Base-by-base conservation (phyloP, 2,329 filamentous ascomycete genomes). In the Chaetomium globosum region DNA sequence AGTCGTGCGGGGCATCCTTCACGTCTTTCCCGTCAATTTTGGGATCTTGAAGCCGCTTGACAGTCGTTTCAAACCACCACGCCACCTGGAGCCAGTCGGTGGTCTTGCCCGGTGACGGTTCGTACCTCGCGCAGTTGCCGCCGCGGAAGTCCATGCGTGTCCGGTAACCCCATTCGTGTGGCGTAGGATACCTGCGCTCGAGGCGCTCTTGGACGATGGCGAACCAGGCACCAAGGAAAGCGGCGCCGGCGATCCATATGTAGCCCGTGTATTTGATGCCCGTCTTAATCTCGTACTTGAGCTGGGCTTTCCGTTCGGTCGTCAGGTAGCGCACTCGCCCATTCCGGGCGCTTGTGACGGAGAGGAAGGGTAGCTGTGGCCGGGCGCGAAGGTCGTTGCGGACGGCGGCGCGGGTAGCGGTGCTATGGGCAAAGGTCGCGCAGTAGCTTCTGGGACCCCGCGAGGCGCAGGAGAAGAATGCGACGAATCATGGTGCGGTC, bases 111-210 rank as follows among this genome's bases (percentile, higher is more conserved):
- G 66, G 67, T n/a, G 84, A 80, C 12, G 85, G 82, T 16, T 83
- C 81, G 52, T 87, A 81, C 67, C 85, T 83, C 59, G 84, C 82
- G 62, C 83, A 84, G 71, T 83, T 81, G 4, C 89, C 90, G 59
- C 85, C 83, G 49, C 92, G 85, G 67, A 91, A 82, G 48, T 83
- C 81, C 77, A 89, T 85, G 28, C 92, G 83, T 54, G 89, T 91
- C 69, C 86, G 78, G 76, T 87, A 89, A 0, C 80, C 80, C 92
- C 93, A 97, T 75, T 96, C 93, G 30, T 85, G 84, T 1, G 94
- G 93, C 1, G 92, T 93, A 0, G 93, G 93, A 74, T 89, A 91
- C 60, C 85, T 81, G 56, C 89, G 84, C 78, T 97, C 93, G 53
- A 91, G 81, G 66, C 83, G 80, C 76, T 96, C 92, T 73, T 93